Evolutionary conservation across 1,139 yeast species (phyloP), one percentile per base, ranked within the genome.

Genomic region (Debaryomyces sp.): DNA sequence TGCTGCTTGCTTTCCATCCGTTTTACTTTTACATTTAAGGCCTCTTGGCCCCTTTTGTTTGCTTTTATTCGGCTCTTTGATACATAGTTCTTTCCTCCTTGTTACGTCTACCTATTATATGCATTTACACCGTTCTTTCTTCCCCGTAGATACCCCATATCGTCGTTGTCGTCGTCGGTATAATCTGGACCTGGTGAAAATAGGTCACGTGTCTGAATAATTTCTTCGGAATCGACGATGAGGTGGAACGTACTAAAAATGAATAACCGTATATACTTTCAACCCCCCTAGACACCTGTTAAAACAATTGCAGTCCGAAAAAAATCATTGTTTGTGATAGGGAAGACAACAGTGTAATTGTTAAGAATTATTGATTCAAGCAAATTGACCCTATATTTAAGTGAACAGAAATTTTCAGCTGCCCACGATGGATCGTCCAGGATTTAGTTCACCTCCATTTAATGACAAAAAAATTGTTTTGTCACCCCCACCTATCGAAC

Each of bases 401-500:
- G 29, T 24, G 41, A 23, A n/a, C 21, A 22, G 41, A 37, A 37
- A 17, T 13, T 37, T 24, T 37, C 21, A 39, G 34, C 24, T 29
- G 29, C 26, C 38, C n/a, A 41, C 21, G 22, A 41, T 41, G 43
- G 43, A 41, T 30, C 43, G 43, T 18, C 43, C 32, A 41, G 43
- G 40, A 36, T 46, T 47, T 22, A 45, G 34, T 26, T 35, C 46
- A 36, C 40, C 46, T 33, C 48, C 42, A 22, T 55, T 52, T 39
- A 48, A 54, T 49, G 68, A 63, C 43, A 61, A 74, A 48, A 78
- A 78, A 29, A 73, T 73, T 43, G 62, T 72, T 44, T 65, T 73
- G 51, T 73, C 78, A 21, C 77, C 78, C 15, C 75, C 77, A 2
- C 75, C 75, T 2, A 69, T 68, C 57, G 72, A 66, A 37, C 59